Base-by-base conservation (phyloP, 495 filamentous ascomycete genomes). In the Melanomma pulvis-pyrius region DNA sequence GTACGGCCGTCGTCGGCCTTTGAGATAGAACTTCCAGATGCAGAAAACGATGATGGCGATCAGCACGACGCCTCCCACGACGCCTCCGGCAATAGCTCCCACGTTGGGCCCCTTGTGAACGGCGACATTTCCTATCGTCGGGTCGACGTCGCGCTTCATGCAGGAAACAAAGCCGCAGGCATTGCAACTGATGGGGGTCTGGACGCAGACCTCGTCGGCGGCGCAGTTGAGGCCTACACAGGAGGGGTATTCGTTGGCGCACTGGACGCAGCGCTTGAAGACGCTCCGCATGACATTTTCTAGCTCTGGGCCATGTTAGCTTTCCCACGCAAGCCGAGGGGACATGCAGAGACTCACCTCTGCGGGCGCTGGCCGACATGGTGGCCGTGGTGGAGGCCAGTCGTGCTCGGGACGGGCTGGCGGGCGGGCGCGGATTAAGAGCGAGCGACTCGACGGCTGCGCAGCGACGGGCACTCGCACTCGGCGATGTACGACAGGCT, bases 1-100 rank as follows among this genome's bases (percentile, higher is more conserved):
- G 58, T 85, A 79, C 46, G 87, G 80, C 68, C 86, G 79, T 74
- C 92, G 85, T 77, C 87, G 86, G 69, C 86, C 88, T 80, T 91
- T 92, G 70, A 96, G 89, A 71, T 88, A 90, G 75, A 90, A 93
- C 74, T 85, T 90, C 88, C 90, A 98, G 6, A 97, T 81, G 41
- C 97, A 74, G 68, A 89, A 96, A 6, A 87, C 89, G 34, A 92
- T 71, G 25, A 90, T 73, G 22, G 81, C 89, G 30, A 97, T 80
- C 13, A 83, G 82, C 17, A 81, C 83, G 1, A 96, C 70, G 69
- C 90, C 92, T 61, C 90, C 92, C 34, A 96, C 76, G 28, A 96
- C 90, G 61, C 92, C 91, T 71, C 91, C 91, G 19, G 90, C 89
- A 67, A 97, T 94, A 29, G 92, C 89, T 39, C 91, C 90, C 1